These are phyloP conservation scores for Podaxis sp. DNA, from an alignment of 768 basidiomycete genomes.

Conservation along the genomic window DNA sequence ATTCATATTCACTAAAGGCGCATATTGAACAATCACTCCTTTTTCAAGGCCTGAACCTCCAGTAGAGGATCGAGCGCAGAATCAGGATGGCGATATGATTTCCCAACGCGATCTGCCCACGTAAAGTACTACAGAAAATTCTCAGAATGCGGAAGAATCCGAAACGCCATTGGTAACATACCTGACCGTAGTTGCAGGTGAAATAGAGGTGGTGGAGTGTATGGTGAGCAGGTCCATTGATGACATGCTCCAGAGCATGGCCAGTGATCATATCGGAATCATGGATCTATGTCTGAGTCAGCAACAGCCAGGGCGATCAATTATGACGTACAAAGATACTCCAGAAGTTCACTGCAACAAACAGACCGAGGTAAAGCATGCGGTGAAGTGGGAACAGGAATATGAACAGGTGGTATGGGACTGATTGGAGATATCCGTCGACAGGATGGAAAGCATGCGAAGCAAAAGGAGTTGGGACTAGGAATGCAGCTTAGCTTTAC, in stretches of 20 bases:
- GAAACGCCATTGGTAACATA: constrained; percentile 29
- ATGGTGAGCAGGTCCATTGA: constrained; percentile 99
- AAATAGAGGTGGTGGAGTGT: constrained; percentile 97
- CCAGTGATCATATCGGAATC: constrained; percentile 99
- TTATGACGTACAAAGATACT: constrained; percentile 72
- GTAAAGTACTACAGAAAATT: constrained; percentile 82
- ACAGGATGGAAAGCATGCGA: constrained; percentile 97
- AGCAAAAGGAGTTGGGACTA: constrained; percentile 96
- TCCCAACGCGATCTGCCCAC: constrained; percentile 82
- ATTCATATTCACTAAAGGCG: constrained; percentile 19
- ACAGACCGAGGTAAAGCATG: constrained; percentile 77
- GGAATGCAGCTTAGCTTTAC: constrained; percentile 8
- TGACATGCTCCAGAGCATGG: constrained; percentile 80
- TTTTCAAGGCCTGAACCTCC: constrained; percentile 47
- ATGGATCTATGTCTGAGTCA: constrained; percentile 68
- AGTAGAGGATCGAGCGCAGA: constrained; percentile 82
- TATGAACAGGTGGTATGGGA: constrained; percentile 93
- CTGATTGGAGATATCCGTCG: constrained; percentile 91
- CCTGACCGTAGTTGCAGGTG: constrained; percentile 94
- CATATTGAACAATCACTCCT: constrained; percentile 18
- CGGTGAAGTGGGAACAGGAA: constrained; percentile 92
- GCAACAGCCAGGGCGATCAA: background rate
- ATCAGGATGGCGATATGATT: constrained; percentile 88
- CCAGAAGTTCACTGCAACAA: constrained; percentile 94
- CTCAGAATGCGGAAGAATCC: constrained; percentile 3